These are phyloP conservation scores for Ceratobasidium theobromae DNA, from an alignment of 1,284 basidiomycete species.

Conservation along the genomic window DNA sequence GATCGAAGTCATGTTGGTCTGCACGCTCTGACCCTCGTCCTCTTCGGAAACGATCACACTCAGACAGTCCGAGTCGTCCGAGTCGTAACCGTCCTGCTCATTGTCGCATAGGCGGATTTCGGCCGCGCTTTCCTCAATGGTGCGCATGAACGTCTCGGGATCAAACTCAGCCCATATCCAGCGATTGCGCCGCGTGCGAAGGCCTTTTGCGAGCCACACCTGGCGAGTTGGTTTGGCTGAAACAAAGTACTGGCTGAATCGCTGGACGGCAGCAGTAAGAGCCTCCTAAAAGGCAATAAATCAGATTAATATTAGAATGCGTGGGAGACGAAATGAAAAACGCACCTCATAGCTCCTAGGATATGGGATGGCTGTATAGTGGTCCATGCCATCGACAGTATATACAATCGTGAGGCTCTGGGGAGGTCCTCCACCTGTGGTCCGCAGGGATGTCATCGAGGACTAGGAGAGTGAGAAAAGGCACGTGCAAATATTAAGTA, in stretches of 20 bases:
- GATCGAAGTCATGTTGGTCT: constrained; percentile 10
- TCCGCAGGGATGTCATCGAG: constrained; percentile 2
- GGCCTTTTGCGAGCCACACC: constrained; percentile 23
- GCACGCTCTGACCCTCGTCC: constrained; percentile 24
- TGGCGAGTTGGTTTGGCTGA: constrained; percentile 10
- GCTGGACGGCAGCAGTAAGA: constrained; percentile 27
- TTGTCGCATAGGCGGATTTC: constrained; percentile 25
- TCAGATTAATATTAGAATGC: background rate
- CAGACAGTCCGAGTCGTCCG: constrained; percentile 23
- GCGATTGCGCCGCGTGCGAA: constrained; percentile 21
- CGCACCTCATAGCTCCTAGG: constrained; percentile 23
- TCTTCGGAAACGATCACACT: constrained; percentile 28
- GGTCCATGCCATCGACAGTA: constrained; percentile 9
- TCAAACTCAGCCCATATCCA: constrained; percentile 30
- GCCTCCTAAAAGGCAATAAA: background rate
- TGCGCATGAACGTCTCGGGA: constrained; percentile 3
- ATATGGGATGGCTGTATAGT: constrained; percentile 29
- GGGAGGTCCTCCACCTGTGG: background rate
- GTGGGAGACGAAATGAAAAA: background rate
- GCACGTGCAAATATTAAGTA: background rate
- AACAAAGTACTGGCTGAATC: constrained; percentile 18
- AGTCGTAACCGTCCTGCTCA: constrained; percentile 22
- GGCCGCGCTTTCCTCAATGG: constrained; percentile 19
- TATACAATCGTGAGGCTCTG: constrained; percentile 22
- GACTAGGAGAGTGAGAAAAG: constrained; percentile 7